These are phyloP conservation scores for Fusarium aywerte DNA, from an alignment of 2,329 filamentous ascomycete genomes.

Conservation along the genomic window DNA sequence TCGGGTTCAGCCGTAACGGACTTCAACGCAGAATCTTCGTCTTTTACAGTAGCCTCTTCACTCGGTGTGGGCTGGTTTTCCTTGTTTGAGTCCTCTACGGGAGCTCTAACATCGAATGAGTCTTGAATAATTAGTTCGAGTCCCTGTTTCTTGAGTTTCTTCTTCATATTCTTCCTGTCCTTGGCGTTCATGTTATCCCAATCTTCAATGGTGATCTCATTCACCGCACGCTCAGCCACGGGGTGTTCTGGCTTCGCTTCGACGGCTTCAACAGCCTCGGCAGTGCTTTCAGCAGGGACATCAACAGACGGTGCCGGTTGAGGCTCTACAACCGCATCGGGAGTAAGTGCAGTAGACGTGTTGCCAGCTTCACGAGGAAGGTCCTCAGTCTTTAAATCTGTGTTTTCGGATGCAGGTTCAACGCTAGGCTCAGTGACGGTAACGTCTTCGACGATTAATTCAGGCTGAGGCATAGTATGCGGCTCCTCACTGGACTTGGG, in stretches of 20 bases:
- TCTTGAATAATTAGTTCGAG: conserved; percentile 36
- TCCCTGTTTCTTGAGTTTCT: conserved; percentile 41
- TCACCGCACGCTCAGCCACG: conserved; percentile 29
- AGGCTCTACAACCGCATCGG: conserved; percentile 13
- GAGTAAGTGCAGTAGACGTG: background rate
- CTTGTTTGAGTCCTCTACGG: background rate
- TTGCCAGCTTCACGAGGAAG: background rate
- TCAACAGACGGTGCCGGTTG: conserved; percentile 6
- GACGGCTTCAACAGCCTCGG: background rate
- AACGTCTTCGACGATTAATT: background rate
- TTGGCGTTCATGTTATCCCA: conserved; percentile 36
- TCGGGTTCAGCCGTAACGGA: background rate
- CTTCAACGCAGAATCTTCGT: conserved; percentile 4
- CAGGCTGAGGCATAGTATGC: background rate
- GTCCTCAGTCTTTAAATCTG: background rate
- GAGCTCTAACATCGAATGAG: background rate
- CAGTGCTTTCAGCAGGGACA: background rate
- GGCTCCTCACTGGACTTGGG: background rate
- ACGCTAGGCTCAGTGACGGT: background rate
- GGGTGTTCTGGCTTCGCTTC: background rate
- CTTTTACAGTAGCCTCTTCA: conserved; percentile 2
- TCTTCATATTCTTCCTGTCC: conserved; percentile 43
- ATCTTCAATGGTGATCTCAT: conserved; percentile 40
- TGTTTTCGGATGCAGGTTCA: background rate
- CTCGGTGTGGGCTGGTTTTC: background rate